A percentile compares a stretch with the other conserved stretches of the same genome.
phyloP scores from a whole-genome alignment of 2,329 filamentous ascomycete species.

The Fusarium sp. region DNA sequence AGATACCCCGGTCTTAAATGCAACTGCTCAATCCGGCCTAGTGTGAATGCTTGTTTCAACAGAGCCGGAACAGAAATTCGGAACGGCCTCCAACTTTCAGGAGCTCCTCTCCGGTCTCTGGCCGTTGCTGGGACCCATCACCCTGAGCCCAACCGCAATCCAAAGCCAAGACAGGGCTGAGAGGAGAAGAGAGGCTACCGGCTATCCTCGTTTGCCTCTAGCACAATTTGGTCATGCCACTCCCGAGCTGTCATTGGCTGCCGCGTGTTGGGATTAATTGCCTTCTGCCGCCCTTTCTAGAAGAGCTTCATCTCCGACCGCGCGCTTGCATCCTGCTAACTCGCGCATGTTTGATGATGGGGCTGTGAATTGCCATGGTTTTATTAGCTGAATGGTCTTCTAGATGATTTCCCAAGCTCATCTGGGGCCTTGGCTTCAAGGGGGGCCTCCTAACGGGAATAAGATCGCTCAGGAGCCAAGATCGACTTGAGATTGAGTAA shows the following conservation, averaged over 20 bases:
- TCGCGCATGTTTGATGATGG: constrained; percentile 11
- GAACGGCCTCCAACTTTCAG: constrained; percentile 6
- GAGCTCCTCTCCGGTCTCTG: constrained; percentile 21
- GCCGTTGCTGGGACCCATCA: background rate
- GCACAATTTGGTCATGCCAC: constrained; percentile 17
- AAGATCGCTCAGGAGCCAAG: constrained; percentile 25
- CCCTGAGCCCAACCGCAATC: constrained; percentile 2
- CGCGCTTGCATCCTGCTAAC: constrained; percentile 22
- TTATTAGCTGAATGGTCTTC: constrained; percentile 1
- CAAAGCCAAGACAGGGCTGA: constrained; percentile 44
- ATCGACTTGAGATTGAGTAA: constrained; percentile 22
- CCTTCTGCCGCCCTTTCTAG: constrained; percentile 48
- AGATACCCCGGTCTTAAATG: constrained; percentile 11
- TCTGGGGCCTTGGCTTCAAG: constrained; percentile 8
- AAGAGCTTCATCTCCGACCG: constrained; percentile 44
- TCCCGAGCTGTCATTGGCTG: constrained; percentile 34
- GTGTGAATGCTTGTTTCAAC: constrained; percentile 23
- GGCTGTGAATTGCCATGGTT: constrained; percentile 11
- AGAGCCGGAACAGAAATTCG: constrained; percentile 5
- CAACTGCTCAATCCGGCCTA: constrained; percentile 21
- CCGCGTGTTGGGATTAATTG: constrained; percentile 9
- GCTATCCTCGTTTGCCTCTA: constrained; percentile 34
- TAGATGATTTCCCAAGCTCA: constrained; percentile 10
- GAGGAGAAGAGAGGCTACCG: constrained; percentile 2
- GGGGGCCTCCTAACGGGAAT: constrained; percentile 26